Conservation (phyloP, 805 yeast genomes). For the Candida qinlingensis region DNA sequence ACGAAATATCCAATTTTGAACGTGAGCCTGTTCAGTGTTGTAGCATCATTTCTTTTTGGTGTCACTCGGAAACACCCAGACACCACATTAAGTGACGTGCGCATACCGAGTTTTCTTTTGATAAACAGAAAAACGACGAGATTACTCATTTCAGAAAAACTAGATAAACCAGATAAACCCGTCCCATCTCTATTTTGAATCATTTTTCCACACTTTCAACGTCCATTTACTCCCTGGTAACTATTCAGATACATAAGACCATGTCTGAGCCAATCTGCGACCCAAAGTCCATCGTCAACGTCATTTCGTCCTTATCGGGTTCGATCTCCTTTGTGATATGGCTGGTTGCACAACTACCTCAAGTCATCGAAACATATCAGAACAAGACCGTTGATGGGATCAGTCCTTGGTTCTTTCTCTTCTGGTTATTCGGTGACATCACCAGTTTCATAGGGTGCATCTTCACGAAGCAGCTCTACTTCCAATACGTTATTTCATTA, state of each 20-base stretch:
- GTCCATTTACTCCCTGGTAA: too few species aligned
- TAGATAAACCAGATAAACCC: too few species aligned
- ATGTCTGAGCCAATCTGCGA: constrained; percentile 12
- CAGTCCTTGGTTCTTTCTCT: constrained; percentile 45
- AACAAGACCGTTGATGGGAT: constrained; percentile 58
- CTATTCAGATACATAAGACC: not conserved
- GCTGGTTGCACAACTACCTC: constrained; percentile 50
- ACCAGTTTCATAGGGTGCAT: constrained; percentile 64
- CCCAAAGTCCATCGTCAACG: constrained; percentile 8
- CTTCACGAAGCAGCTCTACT: constrained; percentile 72
- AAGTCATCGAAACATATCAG: constrained; percentile 47
- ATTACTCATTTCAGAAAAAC: too few species aligned
- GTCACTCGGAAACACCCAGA: too few species aligned
- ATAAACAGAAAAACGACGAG: too few species aligned
- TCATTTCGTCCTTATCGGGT: constrained; percentile 34
- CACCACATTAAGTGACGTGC: too few species aligned
- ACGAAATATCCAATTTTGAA: too few species aligned
- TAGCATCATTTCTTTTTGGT: too few species aligned
- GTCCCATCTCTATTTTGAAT: too few species aligned
- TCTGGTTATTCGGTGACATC: constrained; percentile 39
- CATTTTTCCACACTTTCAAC: too few species aligned
- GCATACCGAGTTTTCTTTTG: too few species aligned
- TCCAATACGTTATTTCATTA: constrained; percentile 65
- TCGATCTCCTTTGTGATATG: constrained; percentile 40
- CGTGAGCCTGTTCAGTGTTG: too few species aligned